Conservation (phyloP, 73 alveolate species). For the Paraurostyla sp. region DNA sequence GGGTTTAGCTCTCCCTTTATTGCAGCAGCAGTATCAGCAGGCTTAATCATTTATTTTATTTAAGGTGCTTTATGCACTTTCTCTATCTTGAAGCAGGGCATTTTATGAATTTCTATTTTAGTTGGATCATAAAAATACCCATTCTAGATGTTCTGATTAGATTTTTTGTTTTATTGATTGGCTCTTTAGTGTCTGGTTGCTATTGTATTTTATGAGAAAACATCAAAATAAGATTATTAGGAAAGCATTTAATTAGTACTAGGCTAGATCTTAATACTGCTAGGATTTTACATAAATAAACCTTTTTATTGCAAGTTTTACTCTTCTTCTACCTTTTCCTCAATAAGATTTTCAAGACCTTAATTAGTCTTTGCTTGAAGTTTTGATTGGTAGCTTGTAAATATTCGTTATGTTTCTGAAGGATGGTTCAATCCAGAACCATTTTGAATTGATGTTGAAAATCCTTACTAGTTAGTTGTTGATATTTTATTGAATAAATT, state of each 20-base stretch:
- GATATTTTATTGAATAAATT: background rate
- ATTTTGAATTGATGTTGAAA: too few species aligned
- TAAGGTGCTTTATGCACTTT: background rate
- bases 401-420: too few species aligned
- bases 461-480: too few species aligned
- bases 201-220: background rate
- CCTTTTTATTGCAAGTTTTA: background rate
- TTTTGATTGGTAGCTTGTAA: too few species aligned
- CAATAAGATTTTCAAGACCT: background rate
- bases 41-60: background rate
- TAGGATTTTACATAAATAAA: background rate
- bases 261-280: background rate
- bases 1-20: too few species aligned
- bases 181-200: background rate
- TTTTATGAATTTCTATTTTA: background rate
- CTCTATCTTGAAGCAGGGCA: conserved; percentile 24
- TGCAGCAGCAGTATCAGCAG: background rate
- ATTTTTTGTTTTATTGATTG: background rate
- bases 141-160: background rate
- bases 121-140: background rate
- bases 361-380: background rate
- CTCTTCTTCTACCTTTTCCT: background rate
- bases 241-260: background rate
- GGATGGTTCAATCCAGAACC: too few species aligned
- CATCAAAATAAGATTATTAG: background rate